Evolutionary conservation across 495 filamentous ascomycete genomes (phyloP), one percentile per base, ranked within the genome.

Genomic region (Bathelium albidoporum): DNA sequence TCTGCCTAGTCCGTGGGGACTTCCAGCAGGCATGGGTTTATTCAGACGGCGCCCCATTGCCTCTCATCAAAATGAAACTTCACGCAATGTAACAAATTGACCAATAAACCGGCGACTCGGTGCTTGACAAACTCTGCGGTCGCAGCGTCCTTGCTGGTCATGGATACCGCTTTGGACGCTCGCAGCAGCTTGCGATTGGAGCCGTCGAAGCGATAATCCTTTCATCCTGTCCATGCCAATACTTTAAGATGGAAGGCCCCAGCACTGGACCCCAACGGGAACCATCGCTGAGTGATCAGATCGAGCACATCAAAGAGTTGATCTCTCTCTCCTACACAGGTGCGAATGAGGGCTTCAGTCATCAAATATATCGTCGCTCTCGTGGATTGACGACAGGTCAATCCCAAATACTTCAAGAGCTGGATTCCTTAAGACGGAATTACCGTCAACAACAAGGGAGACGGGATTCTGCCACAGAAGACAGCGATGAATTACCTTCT

Each of bases 241-340:
- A 29, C 9, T 55, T 28, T n/a, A 55, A 55, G 2, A 55, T 55
- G 49, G 49, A 55, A 20, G 20, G 24, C 29, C 20, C 49, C 16
- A 55, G 49, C 24, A 9, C 49, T 20, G 49, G 49, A 9, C 24
- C 49, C 29, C 29, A n/a, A 9, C 26, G 29, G 49, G 49, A 55
- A 10, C 22, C 29, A 26, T 59, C 61, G 2, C n/a, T 69, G 0
- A 32, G 61, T 1, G 32, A 66, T 11, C 49, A 70, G 59, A 63
- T 70, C 34, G 68, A 70, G 26, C 66, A 64, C 52, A 66, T 70
- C 63, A 70, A 70, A 29, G 20, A 41, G 20, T 60, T 70, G 12
- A 58, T 70, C 28, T 32, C 49, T 20, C 68, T 66, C 31, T 52
- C 61, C 7, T 65, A 64, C 22, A 20, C 31, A 1, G 59, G n/a